These are phyloP conservation scores for Cyberlindnera japonica DNA, from an alignment of 805 yeast genomes.

Conservation along the genomic window DNA sequence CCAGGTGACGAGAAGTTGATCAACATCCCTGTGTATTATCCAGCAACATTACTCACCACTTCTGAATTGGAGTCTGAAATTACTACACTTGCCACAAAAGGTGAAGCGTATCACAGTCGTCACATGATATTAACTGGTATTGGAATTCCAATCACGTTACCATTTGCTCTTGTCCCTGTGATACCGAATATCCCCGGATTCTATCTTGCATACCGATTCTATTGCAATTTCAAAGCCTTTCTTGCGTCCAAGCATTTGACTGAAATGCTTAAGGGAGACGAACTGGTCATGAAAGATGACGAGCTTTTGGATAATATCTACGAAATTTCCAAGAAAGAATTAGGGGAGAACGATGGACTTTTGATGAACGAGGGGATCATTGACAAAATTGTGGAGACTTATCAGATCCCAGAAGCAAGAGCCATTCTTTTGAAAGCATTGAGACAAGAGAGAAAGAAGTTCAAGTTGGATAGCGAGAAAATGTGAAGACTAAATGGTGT, in stretches of 20 bases:
- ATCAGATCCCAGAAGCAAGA: constrained; percentile 43
- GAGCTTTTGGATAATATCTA: constrained; percentile 31
- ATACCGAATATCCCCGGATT: constrained; percentile 92
- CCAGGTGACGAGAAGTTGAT: constrained; percentile 20
- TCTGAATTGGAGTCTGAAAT: constrained; percentile 37
- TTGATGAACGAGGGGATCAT: constrained; percentile 45
- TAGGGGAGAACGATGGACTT: constrained; percentile 27
- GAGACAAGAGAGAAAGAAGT: constrained; percentile 43
- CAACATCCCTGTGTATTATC: constrained; percentile 48
- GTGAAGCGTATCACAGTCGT: constrained; percentile 51
- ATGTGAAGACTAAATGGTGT: neutral
- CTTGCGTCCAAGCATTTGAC: constrained; percentile 69
- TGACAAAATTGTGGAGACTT: constrained; percentile 39
- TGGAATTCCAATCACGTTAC: constrained; percentile 73
- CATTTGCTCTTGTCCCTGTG: constrained; percentile 78
- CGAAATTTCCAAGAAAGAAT: constrained; percentile 2
- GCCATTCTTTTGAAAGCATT: constrained; percentile 48
- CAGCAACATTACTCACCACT: constrained; percentile 34
- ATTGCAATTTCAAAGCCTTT: constrained; percentile 79
- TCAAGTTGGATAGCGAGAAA: neutral
- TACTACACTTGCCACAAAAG: constrained; percentile 37
- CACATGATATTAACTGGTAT: constrained; percentile 50
- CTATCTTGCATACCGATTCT: constrained; percentile 73
- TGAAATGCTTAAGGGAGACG: constrained; percentile 45
- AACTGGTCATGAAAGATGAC: constrained; percentile 34